Percentiles rank a stretch among this genome's conserved stretches.
phyloP scores from a whole-genome alignment of 805 yeast species.

The Nakazawaea laoshanensis region DNA sequence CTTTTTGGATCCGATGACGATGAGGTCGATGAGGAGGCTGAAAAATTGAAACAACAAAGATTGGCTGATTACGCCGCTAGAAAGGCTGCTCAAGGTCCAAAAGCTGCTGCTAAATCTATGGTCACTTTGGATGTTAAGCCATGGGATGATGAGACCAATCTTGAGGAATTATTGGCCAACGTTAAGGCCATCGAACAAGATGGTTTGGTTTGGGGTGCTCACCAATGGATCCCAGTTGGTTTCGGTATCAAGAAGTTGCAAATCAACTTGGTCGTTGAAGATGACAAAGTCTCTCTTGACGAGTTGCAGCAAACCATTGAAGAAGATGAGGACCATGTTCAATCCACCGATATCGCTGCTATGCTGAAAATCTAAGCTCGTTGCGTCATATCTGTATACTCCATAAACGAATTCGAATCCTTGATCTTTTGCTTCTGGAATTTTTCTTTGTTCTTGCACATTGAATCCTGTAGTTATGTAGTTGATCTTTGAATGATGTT shows the following conservation, averaged over 20 bases:
- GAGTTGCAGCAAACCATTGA: conserved; percentile 72
- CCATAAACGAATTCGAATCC: no score
- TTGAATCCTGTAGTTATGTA: background rate
- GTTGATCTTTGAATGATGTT: background rate
- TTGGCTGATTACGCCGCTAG: conserved; percentile 95
- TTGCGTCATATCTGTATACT: background rate
- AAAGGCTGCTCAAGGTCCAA: conserved; percentile 95
- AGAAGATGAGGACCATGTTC: conserved; percentile 98
- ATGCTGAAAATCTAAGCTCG: conserved; percentile 84
- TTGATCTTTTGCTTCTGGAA: no score
- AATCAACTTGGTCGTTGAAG: conserved; percentile 97
- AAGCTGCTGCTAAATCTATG: conserved; percentile 97
- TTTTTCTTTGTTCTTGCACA: no score
- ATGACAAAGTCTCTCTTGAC: conserved; percentile 87
- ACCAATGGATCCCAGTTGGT: conserved; percentile 94
- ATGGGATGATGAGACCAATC: conserved; percentile 99
- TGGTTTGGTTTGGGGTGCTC: conserved; percentile 98
- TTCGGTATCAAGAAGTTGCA: conserved; percentile 99
- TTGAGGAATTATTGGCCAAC: conserved; percentile 78
- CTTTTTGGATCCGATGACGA: conserved; percentile 88
- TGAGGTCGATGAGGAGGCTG: conserved; percentile 95
- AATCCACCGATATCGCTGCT: conserved; percentile 98
- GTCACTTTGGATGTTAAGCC: conserved; percentile 98
- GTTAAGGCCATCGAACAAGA: conserved; percentile 83
- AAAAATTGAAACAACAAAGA: conserved; percentile 95